Base-by-base conservation (phyloP, 495 filamentous ascomycete species). In the Hypoxylon crocopeplum region DNA sequence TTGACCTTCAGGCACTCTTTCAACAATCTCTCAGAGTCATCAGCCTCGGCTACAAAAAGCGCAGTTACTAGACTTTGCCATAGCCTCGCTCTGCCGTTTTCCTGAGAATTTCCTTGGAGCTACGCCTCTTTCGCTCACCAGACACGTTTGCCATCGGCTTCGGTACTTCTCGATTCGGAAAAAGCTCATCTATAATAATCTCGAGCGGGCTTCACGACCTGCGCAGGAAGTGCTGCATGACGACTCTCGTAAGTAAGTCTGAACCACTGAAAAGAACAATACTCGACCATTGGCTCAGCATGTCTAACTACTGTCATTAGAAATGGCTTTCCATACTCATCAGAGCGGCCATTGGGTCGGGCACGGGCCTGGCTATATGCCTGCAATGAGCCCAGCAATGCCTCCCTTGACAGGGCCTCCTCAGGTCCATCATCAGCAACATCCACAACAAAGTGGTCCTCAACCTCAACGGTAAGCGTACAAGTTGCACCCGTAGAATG, bases 291-390 rank as follows among this genome's bases (percentile, higher is more conserved):
- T n/a, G 16, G 24, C 6, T 38, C n/a, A n/a, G n/a, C 12, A 3
- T 25, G 16, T 51, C 45, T 55, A 62, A 62, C 38, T 63, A 57
- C 66, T 69, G 54, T 25, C 30, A 24, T 19, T 38, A 55, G 57
- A 56, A 22, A 70, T 70, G 68, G 68, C 68, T 20, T 70, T 66
- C 27, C 68, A 70, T 36, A 64, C 66, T 47, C 61, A 49, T 21
- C 64, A 45, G 17, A 48, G 41, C 58, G 57, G 58, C 60, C 61
- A 65, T 47, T 64, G 61, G 61, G 61, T 64, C 49, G 50, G 55
- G 7, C 68, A 66, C 13, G 5, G 11, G 4, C n/a, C 34, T 34
- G 59, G 59, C 47, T 70, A 70, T 56, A 61, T 70, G 51, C 65
- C 68, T 44, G 60, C 62, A 17, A 70, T 70, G 68, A 64, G 59